Evolutionary conservation across 2,329 filamentous ascomycete species (phyloP).

Genomic region (Aspergillus brasiliensis): DNA sequence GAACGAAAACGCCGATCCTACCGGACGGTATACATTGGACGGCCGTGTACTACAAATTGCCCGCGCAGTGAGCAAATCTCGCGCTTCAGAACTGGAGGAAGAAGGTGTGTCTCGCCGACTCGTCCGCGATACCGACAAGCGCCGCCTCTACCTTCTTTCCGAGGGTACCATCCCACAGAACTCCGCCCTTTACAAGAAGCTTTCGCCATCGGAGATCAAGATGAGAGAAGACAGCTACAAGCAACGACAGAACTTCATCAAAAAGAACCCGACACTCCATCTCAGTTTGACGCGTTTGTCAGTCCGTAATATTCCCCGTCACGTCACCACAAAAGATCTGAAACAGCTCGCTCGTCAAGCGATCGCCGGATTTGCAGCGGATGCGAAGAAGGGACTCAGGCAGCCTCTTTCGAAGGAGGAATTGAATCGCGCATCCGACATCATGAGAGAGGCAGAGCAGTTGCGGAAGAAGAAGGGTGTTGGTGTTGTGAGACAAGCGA

Average conservation of each 20-base stretch:
- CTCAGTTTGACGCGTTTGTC: slow-evolving; percentile 87
- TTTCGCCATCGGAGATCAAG: slow-evolving; percentile 77
- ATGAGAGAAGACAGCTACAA: slow-evolving; percentile 85
- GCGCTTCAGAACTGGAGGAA: slow-evolving; percentile 75
- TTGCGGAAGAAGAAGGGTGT: slow-evolving; percentile 80
- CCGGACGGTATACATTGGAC: slow-evolving; percentile 85
- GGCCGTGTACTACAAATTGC: slow-evolving; percentile 83
- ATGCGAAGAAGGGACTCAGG: slow-evolving; percentile 77
- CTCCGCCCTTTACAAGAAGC: slow-evolving; percentile 73
- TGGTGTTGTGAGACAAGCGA: slow-evolving; percentile 86
- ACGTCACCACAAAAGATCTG: slow-evolving; percentile 80
- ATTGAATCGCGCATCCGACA: slow-evolving; percentile 73
- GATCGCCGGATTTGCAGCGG: slow-evolving; percentile 90
- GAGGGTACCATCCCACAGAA: slow-evolving; percentile 82
- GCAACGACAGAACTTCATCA: slow-evolving; percentile 86
- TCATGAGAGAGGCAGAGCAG: slow-evolving; percentile 78
- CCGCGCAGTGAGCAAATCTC: slow-evolving; percentile 79
- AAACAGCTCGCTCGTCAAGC: slow-evolving; percentile 89
- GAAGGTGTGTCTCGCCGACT: slow-evolving; percentile 65
- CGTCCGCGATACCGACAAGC: slow-evolving; percentile 80
- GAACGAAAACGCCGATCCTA: slow-evolving; percentile 77
- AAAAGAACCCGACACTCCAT: slow-evolving; percentile 86
- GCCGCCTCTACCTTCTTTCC: slow-evolving; percentile 80
- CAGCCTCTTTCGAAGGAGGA: slow-evolving; percentile 88
- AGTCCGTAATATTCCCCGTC: slow-evolving; percentile 84